Evolutionary conservation across 2,329 filamentous ascomycete genomes (phyloP).

Genomic region (Cyphellophora attinorum): DNA sequence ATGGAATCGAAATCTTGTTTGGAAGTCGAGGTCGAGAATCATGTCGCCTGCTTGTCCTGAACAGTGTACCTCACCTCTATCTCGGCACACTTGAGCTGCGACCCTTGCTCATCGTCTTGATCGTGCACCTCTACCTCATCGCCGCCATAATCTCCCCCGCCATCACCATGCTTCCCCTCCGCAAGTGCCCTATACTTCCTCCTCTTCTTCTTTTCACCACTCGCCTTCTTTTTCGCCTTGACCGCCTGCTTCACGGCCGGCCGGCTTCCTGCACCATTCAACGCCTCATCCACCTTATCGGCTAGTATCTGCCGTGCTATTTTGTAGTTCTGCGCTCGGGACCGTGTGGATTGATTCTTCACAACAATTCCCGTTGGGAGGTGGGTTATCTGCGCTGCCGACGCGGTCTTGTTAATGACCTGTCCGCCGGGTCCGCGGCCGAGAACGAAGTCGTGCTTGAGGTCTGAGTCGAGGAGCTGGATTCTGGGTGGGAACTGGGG

Average conservation of each 20-base stretch:
- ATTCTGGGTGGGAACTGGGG: conserved; percentile 50
- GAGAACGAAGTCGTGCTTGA: conserved; percentile 79
- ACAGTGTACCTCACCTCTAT: too few species aligned
- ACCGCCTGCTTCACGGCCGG: conserved; percentile 70
- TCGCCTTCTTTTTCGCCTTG: conserved; percentile 55
- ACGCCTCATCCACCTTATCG: conserved; percentile 63
- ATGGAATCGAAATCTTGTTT: too few species aligned
- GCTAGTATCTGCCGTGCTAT: conserved; percentile 71
- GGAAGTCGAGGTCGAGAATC: too few species aligned
- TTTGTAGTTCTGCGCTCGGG: conserved; percentile 75
- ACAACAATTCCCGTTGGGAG: conserved; percentile 83
- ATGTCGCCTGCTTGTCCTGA: too few species aligned
- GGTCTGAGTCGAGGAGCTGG: conserved; percentile 63
- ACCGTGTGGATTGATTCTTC: conserved; percentile 87
- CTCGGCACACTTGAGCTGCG: too few species aligned
- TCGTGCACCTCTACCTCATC: too few species aligned
- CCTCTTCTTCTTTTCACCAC: conserved; percentile 32
- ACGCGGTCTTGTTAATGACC: conserved; percentile 99
- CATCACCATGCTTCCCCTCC: conserved; percentile 16
- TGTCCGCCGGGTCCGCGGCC: conserved; percentile 89
- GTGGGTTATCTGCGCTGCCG: conserved; percentile 87
- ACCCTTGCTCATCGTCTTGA: too few species aligned
- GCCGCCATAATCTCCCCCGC: conserved; percentile 9
- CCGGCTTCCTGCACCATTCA: conserved; percentile 64
- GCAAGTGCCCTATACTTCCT: conserved; percentile 33